phyloP scores from a whole-genome alignment of 2,329 filamentous ascomycete genomes.

The Botryosphaeria dothidea region DNA sequence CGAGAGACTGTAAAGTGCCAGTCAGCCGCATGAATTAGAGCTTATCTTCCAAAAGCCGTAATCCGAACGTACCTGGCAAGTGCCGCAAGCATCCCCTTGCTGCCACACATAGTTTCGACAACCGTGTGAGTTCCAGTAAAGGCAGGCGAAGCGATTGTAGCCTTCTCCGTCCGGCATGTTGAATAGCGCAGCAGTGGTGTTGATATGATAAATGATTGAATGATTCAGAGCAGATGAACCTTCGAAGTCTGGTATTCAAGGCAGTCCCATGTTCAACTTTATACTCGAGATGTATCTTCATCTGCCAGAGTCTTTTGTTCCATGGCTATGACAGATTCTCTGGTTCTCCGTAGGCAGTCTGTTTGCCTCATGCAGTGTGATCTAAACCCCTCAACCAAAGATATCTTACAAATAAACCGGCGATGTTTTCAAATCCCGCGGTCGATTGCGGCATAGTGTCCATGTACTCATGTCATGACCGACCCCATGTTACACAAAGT shows the following conservation, averaged over 20 bases:
- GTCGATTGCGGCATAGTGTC: background rate
- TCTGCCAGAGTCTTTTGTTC: background rate
- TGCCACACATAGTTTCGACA: conserved; percentile 20
- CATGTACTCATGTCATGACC: background rate
- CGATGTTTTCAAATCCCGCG: too few species aligned
- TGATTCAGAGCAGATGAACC: background rate
- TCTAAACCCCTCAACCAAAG: background rate
- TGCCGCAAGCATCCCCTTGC: conserved; percentile 14
- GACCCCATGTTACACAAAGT: background rate
- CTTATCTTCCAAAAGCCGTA: too few species aligned
- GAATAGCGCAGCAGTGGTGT: background rate
- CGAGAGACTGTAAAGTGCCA: background rate
- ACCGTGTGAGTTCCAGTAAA: conserved; percentile 1
- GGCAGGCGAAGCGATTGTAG: conserved; percentile 16
- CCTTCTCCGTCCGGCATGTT: conserved; percentile 12
- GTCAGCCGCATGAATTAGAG: background rate
- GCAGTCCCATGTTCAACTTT: too few species aligned
- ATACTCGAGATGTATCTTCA: too few species aligned
- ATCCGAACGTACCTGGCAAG: conserved; percentile 6
- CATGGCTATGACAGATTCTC: background rate
- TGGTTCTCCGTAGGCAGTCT: background rate
- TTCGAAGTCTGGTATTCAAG: too few species aligned
- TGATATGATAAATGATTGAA: background rate
- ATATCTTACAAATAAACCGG: background rate
- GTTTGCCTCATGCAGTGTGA: background rate